Evolutionary conservation across 179 eudicot species (phyloP), one percentile per base, ranked within the genome.

Genomic region (Vitellaria paradoxa): DNA sequence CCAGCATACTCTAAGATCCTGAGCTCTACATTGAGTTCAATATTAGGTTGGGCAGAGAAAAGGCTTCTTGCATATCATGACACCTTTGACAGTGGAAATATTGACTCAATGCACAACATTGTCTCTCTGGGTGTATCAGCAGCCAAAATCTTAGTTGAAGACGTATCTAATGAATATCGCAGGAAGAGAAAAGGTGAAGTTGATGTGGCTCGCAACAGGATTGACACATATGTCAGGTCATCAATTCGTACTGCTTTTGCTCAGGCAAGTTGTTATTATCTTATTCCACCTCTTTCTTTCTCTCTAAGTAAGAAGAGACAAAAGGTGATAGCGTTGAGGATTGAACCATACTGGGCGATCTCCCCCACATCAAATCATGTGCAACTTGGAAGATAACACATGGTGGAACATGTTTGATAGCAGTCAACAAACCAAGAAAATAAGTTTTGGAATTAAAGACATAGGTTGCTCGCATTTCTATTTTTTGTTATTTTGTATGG

Each of bases 161-260:
- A 96, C 84, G 89, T 93, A 80, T 96, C 99, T 74, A 91, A 92
- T 77, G 99, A 96, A 81, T 93, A 96, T 57, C 97, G 99, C 60
- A 87, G 99, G 78, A 91, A 88, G 87, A 88, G 97, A 59, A 96
- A 89, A 86, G 83, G 88, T 77, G 99, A 93, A 86, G 94, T 92
- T 80, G 96, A 93, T 81, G 96, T 96, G 80, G 96, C 94, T 72
- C 97, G 93, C 70, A 92, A 89, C 83, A 88, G 99, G 85, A 89
- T 93, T 72, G 99, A 96, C 78, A 93, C 99, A 67, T 96, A 93
- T 83, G 92, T 96, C 84, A 88, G 93, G 85, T 96, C 99, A 72
- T 96, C 99, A 2, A 92, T 96, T 77, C 99, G 98, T 65, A 96
- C 99, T 80, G 98, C 98, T 40, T 96, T 96, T 83, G 99, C 99